These are phyloP conservation scores for Tricholoma sp. DNA, from an alignment of 768 basidiomycete genomes.

Conservation along the genomic window DNA sequence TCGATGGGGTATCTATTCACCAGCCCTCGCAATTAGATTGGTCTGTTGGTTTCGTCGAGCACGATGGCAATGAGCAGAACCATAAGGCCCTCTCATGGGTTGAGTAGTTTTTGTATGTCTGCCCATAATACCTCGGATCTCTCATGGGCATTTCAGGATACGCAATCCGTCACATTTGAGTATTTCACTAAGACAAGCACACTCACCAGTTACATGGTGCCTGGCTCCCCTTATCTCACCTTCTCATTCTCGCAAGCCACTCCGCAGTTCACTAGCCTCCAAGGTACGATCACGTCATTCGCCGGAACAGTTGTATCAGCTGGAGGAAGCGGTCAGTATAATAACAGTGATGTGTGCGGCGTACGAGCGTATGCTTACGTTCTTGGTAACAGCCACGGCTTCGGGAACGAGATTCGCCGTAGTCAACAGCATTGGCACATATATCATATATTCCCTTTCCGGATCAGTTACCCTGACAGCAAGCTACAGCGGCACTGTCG, in stretches of 20 bases:
- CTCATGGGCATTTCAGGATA: slow-evolving; percentile 17
- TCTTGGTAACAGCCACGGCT: slow-evolving; percentile 14
- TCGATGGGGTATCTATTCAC: slow-evolving; percentile 27
- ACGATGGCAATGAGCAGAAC: slow-evolving; percentile 22
- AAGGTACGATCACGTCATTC: slow-evolving; percentile 26
- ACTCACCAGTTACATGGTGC: slow-evolving; percentile 26
- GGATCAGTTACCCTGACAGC: slow-evolving; percentile 25
- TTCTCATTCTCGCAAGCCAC: slow-evolving; percentile 26
- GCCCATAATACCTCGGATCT: not conserved
- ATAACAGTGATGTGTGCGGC: not conserved
- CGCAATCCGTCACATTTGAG: slow-evolving; percentile 29
- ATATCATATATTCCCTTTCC: slow-evolving; percentile 26
- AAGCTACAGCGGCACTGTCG: slow-evolving; percentile 16
- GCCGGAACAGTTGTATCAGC: slow-evolving; percentile 18
- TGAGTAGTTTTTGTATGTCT: not conserved
- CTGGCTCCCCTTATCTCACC: slow-evolving; percentile 30
- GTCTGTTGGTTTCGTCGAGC: slow-evolving; percentile 25
- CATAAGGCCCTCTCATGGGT: slow-evolving; percentile 31
- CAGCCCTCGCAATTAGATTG: slow-evolving; percentile 28
- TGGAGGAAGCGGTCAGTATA: slow-evolving; percentile 15
- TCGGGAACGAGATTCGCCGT: slow-evolving; percentile 25
- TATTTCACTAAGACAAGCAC: slow-evolving; percentile 26
- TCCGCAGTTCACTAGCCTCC: slow-evolving; percentile 22
- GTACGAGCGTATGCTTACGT: not conserved
- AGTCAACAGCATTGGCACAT: slow-evolving; percentile 23